Evolutionary conservation across 2,329 filamentous ascomycete species (phyloP).

Genomic region (Drechmeria coniospora): DNA sequence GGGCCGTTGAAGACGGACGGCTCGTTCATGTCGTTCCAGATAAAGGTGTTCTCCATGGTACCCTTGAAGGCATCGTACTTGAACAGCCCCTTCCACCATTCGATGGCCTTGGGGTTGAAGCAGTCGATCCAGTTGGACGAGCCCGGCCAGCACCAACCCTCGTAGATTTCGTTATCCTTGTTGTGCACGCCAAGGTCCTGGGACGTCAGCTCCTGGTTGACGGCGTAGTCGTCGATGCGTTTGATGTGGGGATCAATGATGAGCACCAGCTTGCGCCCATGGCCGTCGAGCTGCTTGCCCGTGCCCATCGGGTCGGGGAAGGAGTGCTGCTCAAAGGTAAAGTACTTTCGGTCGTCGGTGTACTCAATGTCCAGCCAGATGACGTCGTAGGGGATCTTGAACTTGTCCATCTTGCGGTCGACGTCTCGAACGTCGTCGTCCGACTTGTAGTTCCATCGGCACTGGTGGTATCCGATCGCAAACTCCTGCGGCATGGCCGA

Average conservation of each 20-base stretch:
- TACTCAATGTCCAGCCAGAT: slow-evolving; percentile 99
- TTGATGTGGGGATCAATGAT: slow-evolving; percentile 99
- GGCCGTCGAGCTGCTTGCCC: slow-evolving; percentile 72
- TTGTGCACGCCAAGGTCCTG: slow-evolving; percentile 76
- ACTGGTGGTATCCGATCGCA: slow-evolving; percentile 88
- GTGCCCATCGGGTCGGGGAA: slow-evolving; percentile 78
- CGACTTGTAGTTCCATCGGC: slow-evolving; percentile 96
- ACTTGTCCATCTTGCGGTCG: slow-evolving; percentile 89
- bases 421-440: slow-evolving; percentile 96
- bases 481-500: slow-evolving; percentile 88
- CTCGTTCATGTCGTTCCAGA: slow-evolving; percentile 99
- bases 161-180: slow-evolving; percentile 78
- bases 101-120: slow-evolving; percentile 80
- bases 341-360: slow-evolving; percentile 93
- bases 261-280: slow-evolving; percentile 77
- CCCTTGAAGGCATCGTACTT: slow-evolving; percentile 80
- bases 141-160: slow-evolving; percentile 98
- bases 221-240: slow-evolving; percentile 62
- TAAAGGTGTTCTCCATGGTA: slow-evolving; percentile 70
- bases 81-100: slow-evolving; percentile 87
- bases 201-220: slow-evolving; percentile 68
- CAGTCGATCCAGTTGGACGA: slow-evolving; percentile 93
- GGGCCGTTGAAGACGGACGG: slow-evolving; percentile 97
- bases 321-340: slow-evolving; percentile 84
- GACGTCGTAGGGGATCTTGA: slow-evolving; percentile 90